phyloP scores from a whole-genome alignment of 2,329 filamentous ascomycete genomes.

The Chalaropsis ovoidea region DNA sequence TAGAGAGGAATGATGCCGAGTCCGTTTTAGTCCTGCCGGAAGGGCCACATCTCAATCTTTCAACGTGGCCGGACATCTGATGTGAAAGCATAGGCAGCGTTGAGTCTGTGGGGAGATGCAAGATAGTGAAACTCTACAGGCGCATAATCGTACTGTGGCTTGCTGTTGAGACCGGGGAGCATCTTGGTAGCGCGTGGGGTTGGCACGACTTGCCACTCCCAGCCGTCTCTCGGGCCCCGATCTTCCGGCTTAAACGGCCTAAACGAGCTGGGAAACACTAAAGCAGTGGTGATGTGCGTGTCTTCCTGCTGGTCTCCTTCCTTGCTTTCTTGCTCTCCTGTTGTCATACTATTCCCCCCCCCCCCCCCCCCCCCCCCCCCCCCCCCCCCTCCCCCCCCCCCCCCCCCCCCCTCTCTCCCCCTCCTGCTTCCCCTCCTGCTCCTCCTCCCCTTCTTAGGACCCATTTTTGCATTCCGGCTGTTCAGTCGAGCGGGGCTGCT shows the following conservation, averaged over 20 bases:
- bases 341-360: background rate
- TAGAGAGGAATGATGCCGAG: background rate
- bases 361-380: background rate
- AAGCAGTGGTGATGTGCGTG: background rate
- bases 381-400: background rate
- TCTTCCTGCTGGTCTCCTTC: background rate
- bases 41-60: background rate
- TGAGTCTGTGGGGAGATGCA: background rate
- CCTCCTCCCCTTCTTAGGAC: background rate
- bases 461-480: slow-evolving; percentile 4
- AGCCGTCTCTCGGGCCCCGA: background rate
- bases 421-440: background rate
- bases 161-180: too few relatives aligned
- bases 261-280: background rate
- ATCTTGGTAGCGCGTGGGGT: too few relatives aligned
- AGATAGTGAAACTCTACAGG: background rate
- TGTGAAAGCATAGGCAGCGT: background rate
- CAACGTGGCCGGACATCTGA: background rate
- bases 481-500: background rate
- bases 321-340: too few relatives aligned
- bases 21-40: background rate
- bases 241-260: background rate
- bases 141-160: background rate
- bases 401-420: background rate
- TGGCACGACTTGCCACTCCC: too few relatives aligned